Base-by-base conservation (phyloP, 768 basidiomycete genomes). In the Boletus barrowsii region DNA sequence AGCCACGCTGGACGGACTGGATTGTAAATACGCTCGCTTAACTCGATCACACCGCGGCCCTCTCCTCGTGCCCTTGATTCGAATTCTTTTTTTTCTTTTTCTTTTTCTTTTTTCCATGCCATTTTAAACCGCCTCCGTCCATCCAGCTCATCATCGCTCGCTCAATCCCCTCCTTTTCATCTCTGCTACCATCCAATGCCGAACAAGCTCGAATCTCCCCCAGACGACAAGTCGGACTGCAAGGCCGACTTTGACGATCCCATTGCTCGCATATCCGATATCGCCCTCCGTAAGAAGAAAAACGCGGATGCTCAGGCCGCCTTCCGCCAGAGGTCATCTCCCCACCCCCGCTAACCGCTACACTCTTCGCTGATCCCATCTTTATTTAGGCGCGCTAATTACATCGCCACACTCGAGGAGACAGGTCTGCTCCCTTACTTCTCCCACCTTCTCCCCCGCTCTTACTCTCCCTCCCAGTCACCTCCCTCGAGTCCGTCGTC, bases 271-370 rank as follows among this genome's bases (percentile, higher is more conserved):
- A 68, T 84, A 68, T 78, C 84, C 60, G 86, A 88, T 70, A 79
- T 86, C 13, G 84, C 85, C 33, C 76, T 88, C 62, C 76, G 89
- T 59, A 90, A 90, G 76, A 90, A 89, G 78, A 93, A 93, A 75
- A 93, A 93, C 63, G 90, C 90, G 35, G 88, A 91, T 66, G 90
- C 90, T 3, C 90, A 93, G 72, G 90, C 90, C 50, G 88, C 89
- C 55, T 92, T 91, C 70, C 79, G 88, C 58, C 87, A 86, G 46
- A 74, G 88, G 60, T 71, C 46, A 65, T 57, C 58, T 30, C 45
- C 32, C 40, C 44, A 2, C 24, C 49, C 18, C n/a, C 35, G 14
- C n/a, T 18, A 17, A 32, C 24, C 42, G 20, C 10, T 47, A 53
- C 47, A 42, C 49, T 32, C n/a, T 53, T 57, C 33, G 56, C 56